A percentile compares a stretch with the other conserved stretches of the same genome.
Conservation (phyloP, 495 filamentous ascomycete species). For the Penicillium verhagenii region DNA sequence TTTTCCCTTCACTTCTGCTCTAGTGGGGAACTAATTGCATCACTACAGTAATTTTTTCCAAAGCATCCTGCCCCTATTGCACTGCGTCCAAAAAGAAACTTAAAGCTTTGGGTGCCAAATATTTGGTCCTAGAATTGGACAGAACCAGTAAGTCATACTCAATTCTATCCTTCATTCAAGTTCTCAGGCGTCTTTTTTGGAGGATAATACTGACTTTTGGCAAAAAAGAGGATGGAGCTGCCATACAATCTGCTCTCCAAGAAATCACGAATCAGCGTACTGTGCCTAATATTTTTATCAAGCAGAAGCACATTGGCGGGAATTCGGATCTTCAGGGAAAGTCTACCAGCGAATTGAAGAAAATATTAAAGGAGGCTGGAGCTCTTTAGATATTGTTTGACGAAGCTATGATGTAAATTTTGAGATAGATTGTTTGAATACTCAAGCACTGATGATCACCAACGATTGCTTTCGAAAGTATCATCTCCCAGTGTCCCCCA, state of each 20-base stretch:
- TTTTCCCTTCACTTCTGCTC: background rate
- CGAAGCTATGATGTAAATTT: too few relatives aligned
- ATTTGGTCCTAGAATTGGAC: conserved; percentile 72
- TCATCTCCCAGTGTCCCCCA: too few relatives aligned
- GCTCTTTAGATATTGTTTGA: too few relatives aligned
- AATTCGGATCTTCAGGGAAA: conserved; percentile 72
- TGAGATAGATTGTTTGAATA: too few relatives aligned
- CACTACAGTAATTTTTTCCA: conserved; percentile 73
- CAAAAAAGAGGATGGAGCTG: conserved; percentile 64
- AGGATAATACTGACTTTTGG: background rate
- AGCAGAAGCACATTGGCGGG: conserved; percentile 75
- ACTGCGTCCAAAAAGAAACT: conserved; percentile 66
- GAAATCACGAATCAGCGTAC: conserved; percentile 70
- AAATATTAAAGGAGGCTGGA: background rate
- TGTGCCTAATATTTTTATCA: conserved; percentile 84
- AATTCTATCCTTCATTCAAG: background rate
- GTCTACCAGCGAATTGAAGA: background rate
- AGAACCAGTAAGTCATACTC: conserved; percentile 59
- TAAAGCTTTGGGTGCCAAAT: conserved; percentile 62
- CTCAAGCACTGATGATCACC: too few relatives aligned
- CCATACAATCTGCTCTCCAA: conserved; percentile 68
- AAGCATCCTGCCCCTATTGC: conserved; percentile 86
- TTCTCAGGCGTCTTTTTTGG: background rate
- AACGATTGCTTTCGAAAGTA: too few relatives aligned
- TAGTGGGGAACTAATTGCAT: background rate